Base-by-base conservation (phyloP, 179 eudicot species). In the Pouteria campechiana region DNA sequence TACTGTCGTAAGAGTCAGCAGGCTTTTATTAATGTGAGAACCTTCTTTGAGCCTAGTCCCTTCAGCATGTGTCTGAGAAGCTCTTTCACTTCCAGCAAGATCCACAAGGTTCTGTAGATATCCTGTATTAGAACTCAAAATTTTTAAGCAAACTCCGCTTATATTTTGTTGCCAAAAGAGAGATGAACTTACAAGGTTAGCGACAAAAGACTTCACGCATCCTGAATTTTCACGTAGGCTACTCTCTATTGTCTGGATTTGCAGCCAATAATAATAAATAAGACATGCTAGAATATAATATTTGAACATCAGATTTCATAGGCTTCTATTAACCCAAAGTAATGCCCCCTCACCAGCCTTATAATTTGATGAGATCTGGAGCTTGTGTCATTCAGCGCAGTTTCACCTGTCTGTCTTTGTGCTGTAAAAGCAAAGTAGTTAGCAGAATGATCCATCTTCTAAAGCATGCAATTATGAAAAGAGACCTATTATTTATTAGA, bases 331-430 rank as follows among this genome's bases (percentile, higher is more conserved):
- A 23, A 17, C 9, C n/a, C 4, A 22, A 7, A 32, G 17, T 1
- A 20, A 10, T 19, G 5, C 37, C 7, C 9, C 60, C 70, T 47
- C 27, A 82, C 98, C 94, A 90, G 84, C 67, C 90, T 72, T 44
- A 90, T 90, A 32, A 90, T 90, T 59, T 90, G 98, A 73, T 90
- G 98, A 17, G 98, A 90, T 52, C 98, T 56, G 3, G 98, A 90
- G 41, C 98, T 90, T 24, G 58, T 74, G 49, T 90, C 98, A 38
- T 90, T 90, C 1, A 90, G 71, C 22, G 96, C 94, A 33, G 98
- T 90, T 69, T 90, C 98, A 24, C 98, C 98, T 19, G 86, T 94
- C 69, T 90, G 96, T 55, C 98, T 82, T 70, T 90, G 98, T 43
- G 96, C 98, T 90, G 83, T 58, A 70, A 48, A 54, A 30, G 3